Evolutionary conservation across 1,139 yeast species (phyloP).

Genomic region (Pneumocystis canis): DNA sequence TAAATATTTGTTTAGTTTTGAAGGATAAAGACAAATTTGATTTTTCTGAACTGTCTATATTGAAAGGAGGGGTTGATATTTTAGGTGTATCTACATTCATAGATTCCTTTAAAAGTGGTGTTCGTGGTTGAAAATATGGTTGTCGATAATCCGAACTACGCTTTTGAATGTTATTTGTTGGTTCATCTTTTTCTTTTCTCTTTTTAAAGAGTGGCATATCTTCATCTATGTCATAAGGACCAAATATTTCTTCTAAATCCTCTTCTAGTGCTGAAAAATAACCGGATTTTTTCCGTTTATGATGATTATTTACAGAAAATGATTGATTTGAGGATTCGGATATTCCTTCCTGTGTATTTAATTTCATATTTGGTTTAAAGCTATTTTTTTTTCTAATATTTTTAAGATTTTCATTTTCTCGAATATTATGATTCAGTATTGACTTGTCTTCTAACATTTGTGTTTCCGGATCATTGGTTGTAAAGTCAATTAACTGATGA

Average conservation of each 20-base stretch:
- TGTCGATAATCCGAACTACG: not conserved
- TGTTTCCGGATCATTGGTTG: not conserved
- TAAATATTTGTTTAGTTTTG: not conserved
- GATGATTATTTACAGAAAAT: not conserved
- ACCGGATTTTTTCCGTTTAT: conserved; percentile 9
- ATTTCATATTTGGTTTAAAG: not conserved
- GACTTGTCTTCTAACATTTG: not conserved
- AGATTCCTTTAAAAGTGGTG: not conserved
- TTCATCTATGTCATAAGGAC: conserved; percentile 9
- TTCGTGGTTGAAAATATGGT: not conserved
- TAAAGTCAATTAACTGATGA: not conserved
- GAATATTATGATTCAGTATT: not conserved
- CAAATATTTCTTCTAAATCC: conserved; percentile 12
- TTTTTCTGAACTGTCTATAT: not conserved
- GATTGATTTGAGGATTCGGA: not conserved
- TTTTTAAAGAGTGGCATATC: not conserved
- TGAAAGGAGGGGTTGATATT: not conserved
- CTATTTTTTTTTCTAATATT: not conserved
- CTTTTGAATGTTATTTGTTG: not conserved
- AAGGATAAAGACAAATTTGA: not conserved
- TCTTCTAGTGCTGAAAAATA: conserved; percentile 13
- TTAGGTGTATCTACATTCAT: not conserved
- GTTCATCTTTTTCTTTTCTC: not conserved
- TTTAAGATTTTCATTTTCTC: not conserved
- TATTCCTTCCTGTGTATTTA: not conserved